Base-by-base conservation (phyloP, 2,329 filamentous ascomycete species). In the Monilinia vaccinii-corymbosi region DNA sequence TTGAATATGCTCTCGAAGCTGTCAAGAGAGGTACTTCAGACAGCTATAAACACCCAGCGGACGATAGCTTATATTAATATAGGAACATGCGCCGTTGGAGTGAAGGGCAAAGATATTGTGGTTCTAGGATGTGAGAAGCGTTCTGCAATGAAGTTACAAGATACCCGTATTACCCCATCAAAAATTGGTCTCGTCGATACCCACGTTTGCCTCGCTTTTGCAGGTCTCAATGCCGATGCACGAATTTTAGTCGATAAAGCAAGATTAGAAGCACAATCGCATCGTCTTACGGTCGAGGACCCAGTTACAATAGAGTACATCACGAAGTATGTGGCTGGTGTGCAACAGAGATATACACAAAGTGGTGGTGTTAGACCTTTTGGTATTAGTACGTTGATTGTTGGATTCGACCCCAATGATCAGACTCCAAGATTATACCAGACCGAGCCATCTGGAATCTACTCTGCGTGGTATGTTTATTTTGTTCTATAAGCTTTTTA, bases 401-500 rank as follows among this genome's bases (percentile, higher is more conserved):
- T 99, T 64, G 94, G 94, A n/a, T 99, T 99, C 73, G 94, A 99
- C 78, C 89, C 91, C 69, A 90, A 89, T 69, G 93, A 91, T 80
- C 86, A 88, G 72, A 87, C 87, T 60, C 93, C 94, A 58, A 84
- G 92, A 69, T 81, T 99, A 63, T 99, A 97, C 76, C 93, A 97
- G 83, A 99, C 94, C 4, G 94, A 99, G 79, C 94, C 95, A n/a
- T 96, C 91, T 65, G 94, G 95, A 62, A 99, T 99, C 75, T 99
- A 97, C 81, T 97, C 91, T 61, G 94, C 94, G 74, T 99, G 94
- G 94, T 97, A 81, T 58, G 65, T 58, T n/a, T 9, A 83, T 38
- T 31, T 60, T 14, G 5, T 42, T 40, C 18, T 8, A 32, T 32
- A n/a, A 4, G n/a, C 21, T 18, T 46, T 9, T 14, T 13, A 36